Evolutionary conservation across 1,284 basidiomycete species (phyloP), one percentile per base, ranked within the genome.

Genomic region (Thecaphora thlaspeos): DNA sequence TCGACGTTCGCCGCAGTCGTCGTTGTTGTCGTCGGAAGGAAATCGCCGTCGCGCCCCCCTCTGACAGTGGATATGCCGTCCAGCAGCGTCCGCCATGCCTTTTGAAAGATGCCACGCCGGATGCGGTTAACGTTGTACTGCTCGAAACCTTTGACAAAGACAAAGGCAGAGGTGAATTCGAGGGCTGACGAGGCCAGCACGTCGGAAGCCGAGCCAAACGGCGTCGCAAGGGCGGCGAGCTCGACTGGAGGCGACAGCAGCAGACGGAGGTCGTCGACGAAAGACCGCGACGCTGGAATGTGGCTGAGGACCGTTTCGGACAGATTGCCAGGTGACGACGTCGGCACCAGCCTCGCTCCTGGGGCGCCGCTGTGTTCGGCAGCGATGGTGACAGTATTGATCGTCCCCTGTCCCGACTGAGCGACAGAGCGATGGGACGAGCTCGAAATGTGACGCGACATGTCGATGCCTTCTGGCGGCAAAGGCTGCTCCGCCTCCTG

Each of bases 91-190:
- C 56, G 51, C 62, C 62, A 66, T 4, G 58, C 58, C 23, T 55
- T 56, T 48, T 56, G 52, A 47, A 55, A 55, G 48, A 66, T 66
- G 30, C 62, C 62, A 36, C 62, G 44, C 18, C 62, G 52, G 21
- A 66, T 66, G 43, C 62, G 52, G 22, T 56, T 55, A 2, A 60
- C 55, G 41, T 66, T 66, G 43, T 66, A 66, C 36, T 42, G 50
- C 46, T 66, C 62, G 36, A 62, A 66, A 28, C 62, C 62, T 18
- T 53, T 53, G 23, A 66, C 62, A 43, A 58, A 66, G 37, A 66
- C 62, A 19, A 61, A 66, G n/a, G 62, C 48, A 17, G 49, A 48
- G 12, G 46, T 36, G 28, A 66, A 66, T n/a, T 66, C 59, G n/a
- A 52, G 53, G 19, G 59, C 59, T 14, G 54, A 43, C 4, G 46